phyloP scores from a whole-genome alignment of 139 green algal genomes.

The Gonium pectorale region DNA sequence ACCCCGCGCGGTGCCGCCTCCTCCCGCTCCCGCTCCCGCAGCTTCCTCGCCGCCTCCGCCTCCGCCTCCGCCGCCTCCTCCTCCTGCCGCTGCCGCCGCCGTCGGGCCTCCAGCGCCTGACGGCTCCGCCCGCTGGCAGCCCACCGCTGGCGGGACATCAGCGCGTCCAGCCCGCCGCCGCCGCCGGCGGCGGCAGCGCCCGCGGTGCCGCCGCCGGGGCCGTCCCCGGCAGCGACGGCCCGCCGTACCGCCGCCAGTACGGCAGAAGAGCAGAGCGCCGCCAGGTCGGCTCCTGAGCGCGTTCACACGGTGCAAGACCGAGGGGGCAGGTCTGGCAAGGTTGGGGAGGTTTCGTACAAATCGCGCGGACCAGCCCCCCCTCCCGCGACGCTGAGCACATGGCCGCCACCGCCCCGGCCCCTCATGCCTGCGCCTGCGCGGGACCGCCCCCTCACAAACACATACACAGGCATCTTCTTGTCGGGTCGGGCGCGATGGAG shows the following conservation, averaged over 20 bases:
- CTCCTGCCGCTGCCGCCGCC: neutral
- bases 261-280: constrained; percentile 71
- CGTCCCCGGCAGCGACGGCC: neutral
- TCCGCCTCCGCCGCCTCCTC: neutral
- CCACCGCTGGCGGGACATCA: neutral
- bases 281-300: constrained; percentile 78
- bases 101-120: neutral
- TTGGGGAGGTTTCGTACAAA: neutral
- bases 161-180: neutral
- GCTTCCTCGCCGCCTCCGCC: too few species aligned
- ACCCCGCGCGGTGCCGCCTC: neutral
- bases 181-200: neutral
- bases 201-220: neutral
- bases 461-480: too few species aligned
- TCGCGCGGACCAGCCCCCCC: neutral
- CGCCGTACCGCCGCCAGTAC: constrained; percentile 67
- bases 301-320: neutral
- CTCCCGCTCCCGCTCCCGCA: neutral
- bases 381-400: neutral
- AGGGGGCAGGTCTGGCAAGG: neutral
- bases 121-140: neutral
- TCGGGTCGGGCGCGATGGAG: too few species aligned
- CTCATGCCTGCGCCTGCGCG: neutral
- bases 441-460: too few species aligned
- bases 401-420: neutral